Evolutionary conservation across 192 early-diverging fungal species (phyloP).

Genomic region (Mycoemilia scoparia): DNA sequence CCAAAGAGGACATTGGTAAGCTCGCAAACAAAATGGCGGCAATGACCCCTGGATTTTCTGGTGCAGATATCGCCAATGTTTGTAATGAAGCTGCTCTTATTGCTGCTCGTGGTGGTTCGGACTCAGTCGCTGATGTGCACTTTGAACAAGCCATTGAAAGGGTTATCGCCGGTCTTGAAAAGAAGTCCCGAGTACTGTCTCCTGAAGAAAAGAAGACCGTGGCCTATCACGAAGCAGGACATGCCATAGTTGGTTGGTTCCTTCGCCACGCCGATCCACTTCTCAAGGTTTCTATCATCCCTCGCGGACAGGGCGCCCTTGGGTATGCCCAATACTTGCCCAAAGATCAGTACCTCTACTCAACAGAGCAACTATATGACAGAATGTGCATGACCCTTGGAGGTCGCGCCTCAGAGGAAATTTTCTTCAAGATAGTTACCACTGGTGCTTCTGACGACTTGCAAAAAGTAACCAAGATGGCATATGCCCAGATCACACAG

Average conservation of each 20-base stretch:
- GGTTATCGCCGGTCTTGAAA: constrained; percentile 95
- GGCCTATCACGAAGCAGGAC: constrained; percentile 98
- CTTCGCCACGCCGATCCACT: constrained; percentile 88
- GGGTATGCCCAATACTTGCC: constrained; percentile 99
- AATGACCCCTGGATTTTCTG: constrained; percentile 94
- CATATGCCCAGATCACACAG: constrained; percentile 83
- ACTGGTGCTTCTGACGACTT: constrained; percentile 97
- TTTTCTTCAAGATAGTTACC: constrained; percentile 88
- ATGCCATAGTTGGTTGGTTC: constrained; percentile 97
- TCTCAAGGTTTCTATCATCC: constrained; percentile 96
- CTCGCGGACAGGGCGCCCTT: constrained; percentile 82
- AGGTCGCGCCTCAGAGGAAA: constrained; percentile 70
- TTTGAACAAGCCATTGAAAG: constrained; percentile 98
- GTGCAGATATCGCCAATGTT: constrained; percentile 95
- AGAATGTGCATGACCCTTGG: constrained; percentile 81
- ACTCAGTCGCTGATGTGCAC: constrained; percentile 63
- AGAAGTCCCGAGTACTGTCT: constrained; percentile 84
- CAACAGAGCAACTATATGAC: constrained; percentile 77
- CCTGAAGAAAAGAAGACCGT: constrained; percentile 98
- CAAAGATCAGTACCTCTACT: constrained; percentile 92
- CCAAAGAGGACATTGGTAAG: constrained; percentile 57
- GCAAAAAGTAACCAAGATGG: constrained; percentile 91
- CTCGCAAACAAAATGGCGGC: constrained; percentile 79
- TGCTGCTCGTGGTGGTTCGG: constrained; percentile 70
- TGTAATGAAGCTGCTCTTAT: constrained; percentile 98